Base-by-base conservation (phyloP, 805 yeast species). In the Zygosaccharomyces bisporus region DNA sequence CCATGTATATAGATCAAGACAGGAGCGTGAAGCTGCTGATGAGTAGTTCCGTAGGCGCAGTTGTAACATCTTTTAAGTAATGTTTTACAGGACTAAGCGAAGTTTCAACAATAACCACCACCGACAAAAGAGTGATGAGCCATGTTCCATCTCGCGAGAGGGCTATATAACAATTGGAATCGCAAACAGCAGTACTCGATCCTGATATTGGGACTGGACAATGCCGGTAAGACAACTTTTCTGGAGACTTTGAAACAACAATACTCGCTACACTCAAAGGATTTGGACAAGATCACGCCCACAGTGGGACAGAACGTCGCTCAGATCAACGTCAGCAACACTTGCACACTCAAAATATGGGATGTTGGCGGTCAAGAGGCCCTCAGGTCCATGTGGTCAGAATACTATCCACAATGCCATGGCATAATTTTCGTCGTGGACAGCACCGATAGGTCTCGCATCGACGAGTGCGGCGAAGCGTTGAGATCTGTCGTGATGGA, bases 341-440 rank as follows among this genome's bases (percentile, higher is more conserved):
- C 70, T 44, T 68, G 75, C 45, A 69, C 72, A 41, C 70, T 93
- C 44, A 90, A 89, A 59, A 79, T 93, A 57, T 91, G 98, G 98
- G 99, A 91, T 63, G 80, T 91, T 32, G 98, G 98, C 8, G 99
- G 99, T 9, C 99, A 91, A 65, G 83, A 81, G 59, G 72, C 84
- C n/a, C 70, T 91, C 37, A 73, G 98, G 38, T 70, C 79, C 21
- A 73, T 93, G 74, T 91, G 99, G 99, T 74, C 83, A 4, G 80
- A 86, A 49, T 93, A 91, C 70, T 93, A 82, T 66, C 72, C 74
- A 14, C 83, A 80, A 47, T 86, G 96, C 44, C 97, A 91, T 65
- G 98, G 93, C 0, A 86, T 91, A 29, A 81, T 93, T 34, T 91
- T 91, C 63, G 83, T 91, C 14, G 91, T 93, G 9, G 99, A 91